Conservation (phyloP, 1,284 basidiomycete genomes). For the Taiwanofungus camphoratus region DNA sequence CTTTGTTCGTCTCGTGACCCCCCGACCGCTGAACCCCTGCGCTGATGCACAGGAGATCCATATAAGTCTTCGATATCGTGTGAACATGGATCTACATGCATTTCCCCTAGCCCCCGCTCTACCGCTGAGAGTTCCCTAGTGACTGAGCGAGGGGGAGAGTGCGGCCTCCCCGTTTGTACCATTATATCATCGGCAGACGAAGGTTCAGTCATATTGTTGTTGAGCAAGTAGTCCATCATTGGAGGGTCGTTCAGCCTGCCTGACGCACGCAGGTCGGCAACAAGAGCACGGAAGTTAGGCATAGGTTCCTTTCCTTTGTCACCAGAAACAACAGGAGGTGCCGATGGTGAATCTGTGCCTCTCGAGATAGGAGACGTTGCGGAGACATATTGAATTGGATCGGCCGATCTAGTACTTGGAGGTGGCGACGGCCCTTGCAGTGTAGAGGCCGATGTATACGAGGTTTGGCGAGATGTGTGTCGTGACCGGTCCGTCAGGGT, state of each 20-base stretch:
- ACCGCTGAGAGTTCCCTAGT: background rate
- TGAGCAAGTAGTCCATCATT: background rate
- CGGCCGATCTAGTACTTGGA: too few relatives aligned
- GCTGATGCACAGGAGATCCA: background rate
- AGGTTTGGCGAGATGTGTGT: too few relatives aligned
- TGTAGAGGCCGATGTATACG: too few relatives aligned
- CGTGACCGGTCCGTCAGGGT: too few relatives aligned
- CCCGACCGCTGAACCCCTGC: background rate
- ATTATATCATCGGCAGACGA: background rate
- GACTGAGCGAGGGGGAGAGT: background rate
- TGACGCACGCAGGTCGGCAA: background rate
- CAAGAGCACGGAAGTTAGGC: slow-evolving; percentile 4
- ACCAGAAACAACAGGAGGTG: background rate
- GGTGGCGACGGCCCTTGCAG: too few relatives aligned
- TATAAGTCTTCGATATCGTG: slow-evolving; percentile 8
- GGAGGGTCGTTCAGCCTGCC: slow-evolving; percentile 5
- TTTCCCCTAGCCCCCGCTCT: background rate
- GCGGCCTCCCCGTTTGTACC: too few relatives aligned
- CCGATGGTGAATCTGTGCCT: background rate
- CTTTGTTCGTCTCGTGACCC: background rate
- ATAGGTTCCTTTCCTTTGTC: background rate
- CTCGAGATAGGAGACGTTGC: background rate
- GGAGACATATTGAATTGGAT: too few relatives aligned
- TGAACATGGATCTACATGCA: slow-evolving; percentile 1
- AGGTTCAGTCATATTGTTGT: background rate